A percentile compares a stretch with the other conserved stretches of the same genome.
Conservation (phyloP, 805 yeast species). For the Cephaloascus albidus region DNA sequence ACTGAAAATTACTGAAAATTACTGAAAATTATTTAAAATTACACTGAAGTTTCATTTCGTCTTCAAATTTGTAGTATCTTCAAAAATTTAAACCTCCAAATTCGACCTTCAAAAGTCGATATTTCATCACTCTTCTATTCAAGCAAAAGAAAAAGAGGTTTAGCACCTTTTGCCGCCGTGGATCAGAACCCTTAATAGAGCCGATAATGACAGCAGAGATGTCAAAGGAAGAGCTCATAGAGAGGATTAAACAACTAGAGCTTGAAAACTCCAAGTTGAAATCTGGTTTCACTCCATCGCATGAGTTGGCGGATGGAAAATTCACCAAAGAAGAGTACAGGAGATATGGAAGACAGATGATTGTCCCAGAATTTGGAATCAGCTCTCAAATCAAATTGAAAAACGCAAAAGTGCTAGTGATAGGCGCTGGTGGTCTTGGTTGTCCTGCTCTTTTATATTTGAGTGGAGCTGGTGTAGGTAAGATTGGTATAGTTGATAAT, state of each 20-base stretch:
- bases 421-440: conserved; percentile 97
- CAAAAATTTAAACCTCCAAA: no score
- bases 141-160: no score
- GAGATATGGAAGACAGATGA: conserved; percentile 92
- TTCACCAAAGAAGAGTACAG: conserved; percentile 56
- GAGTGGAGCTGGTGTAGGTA: conserved; percentile 82
- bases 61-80: no score
- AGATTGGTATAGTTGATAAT: conserved; percentile 77
- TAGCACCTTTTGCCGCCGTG: no score
- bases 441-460: conserved; percentile 83
- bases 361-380: conserved; percentile 71
- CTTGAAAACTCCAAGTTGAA: not conserved
- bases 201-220: no score
- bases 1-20: no score
- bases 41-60: no score
- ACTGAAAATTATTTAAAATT: no score
- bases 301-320: conserved; percentile 2
- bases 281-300: no score
- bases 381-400: conserved; percentile 53
- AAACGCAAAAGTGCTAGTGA: conserved; percentile 52
- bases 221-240: not conserved
- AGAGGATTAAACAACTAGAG: not conserved
- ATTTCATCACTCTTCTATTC: no score
- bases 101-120: no score
- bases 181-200: no score